These are phyloP conservation scores for Gilbertella persicaria DNA, from an alignment of 371 early-diverging fungal genomes.

Conservation along the genomic window DNA sequence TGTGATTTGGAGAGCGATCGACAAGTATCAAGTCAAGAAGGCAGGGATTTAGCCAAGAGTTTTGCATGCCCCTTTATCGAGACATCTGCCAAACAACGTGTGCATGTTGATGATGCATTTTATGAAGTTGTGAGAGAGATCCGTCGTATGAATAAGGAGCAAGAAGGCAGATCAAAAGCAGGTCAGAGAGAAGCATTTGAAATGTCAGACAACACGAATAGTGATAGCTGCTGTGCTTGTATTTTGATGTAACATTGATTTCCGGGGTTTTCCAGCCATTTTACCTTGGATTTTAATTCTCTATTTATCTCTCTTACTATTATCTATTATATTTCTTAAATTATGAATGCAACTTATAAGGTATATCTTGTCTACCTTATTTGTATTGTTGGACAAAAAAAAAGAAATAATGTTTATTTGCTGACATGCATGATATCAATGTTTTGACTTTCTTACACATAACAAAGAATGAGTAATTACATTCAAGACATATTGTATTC, in stretches of 20 bases:
- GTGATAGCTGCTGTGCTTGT: constrained; percentile 11
- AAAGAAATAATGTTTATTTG: too few relatives aligned
- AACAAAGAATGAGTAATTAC: too few relatives aligned
- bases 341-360: too few relatives aligned
- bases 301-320: too few relatives aligned
- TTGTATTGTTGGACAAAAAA: too few relatives aligned
- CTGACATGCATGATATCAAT: too few relatives aligned
- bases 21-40: constrained; percentile 47
- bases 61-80: constrained; percentile 18
- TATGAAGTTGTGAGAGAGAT: constrained; percentile 83
- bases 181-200: constrained; percentile 9
- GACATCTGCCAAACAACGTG: constrained; percentile 68
- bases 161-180: constrained; percentile 17
- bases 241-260: constrained; percentile 5
- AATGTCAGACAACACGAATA: not conserved
- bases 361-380: too few relatives aligned
- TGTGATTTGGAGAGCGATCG: constrained; percentile 53
- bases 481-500: too few relatives aligned
- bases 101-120: constrained; percentile 90
- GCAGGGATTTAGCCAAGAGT: constrained; percentile 14
- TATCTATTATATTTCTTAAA: too few relatives aligned
- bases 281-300: too few relatives aligned
- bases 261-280: too few relatives aligned
- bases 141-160: constrained; percentile 65
- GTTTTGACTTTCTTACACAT: too few relatives aligned